A percentile compares a stretch with the other conserved stretches of the same genome.
Evolutionary conservation across 2,329 filamentous ascomycete species (phyloP).

Genomic region (Penicillium sp.): DNA sequence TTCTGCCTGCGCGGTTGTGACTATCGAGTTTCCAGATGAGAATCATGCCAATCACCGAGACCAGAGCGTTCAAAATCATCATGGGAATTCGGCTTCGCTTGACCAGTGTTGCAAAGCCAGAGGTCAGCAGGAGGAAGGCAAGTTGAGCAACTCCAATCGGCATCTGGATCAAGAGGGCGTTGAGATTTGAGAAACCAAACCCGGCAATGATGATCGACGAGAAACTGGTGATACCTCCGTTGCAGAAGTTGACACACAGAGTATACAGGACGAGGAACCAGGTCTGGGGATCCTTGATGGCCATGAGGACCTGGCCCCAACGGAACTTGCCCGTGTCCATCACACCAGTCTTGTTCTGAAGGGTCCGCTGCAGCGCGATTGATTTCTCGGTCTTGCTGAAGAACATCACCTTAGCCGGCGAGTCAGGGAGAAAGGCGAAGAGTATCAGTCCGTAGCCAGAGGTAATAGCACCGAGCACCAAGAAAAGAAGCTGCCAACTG

Average conservation of each 20-base stretch:
- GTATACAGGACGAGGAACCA: slow-evolving; percentile 37
- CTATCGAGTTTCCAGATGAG: slow-evolving; percentile 34
- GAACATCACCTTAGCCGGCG: slow-evolving; percentile 32
- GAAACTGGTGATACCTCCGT: slow-evolving; percentile 40
- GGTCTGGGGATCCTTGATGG: slow-evolving; percentile 33
- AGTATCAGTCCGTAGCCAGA: slow-evolving; percentile 24
- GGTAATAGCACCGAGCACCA: slow-evolving; percentile 34
- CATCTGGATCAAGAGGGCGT: slow-evolving; percentile 41
- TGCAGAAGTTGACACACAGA: slow-evolving; percentile 36
- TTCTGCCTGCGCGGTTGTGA: slow-evolving; percentile 27
- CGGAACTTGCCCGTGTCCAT: slow-evolving; percentile 52
- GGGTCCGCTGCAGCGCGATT: slow-evolving; percentile 56
- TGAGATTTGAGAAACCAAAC: slow-evolving; percentile 42
- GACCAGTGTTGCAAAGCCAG: slow-evolving; percentile 30
- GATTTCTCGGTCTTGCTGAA: slow-evolving; percentile 43
- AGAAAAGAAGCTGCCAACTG: slow-evolving; percentile 36
- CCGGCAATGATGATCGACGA: slow-evolving; percentile 37
- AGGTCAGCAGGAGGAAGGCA: slow-evolving; percentile 34
- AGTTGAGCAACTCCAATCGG: slow-evolving; percentile 37
- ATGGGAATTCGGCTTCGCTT: slow-evolving; percentile 31
- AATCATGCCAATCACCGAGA: slow-evolving; percentile 35
- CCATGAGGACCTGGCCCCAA: slow-evolving; percentile 43
- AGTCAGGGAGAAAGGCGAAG: slow-evolving; percentile 20
- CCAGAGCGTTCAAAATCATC: slow-evolving; percentile 36
- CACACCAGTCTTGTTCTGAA: slow-evolving; percentile 55